Percentiles rank a stretch among this genome's conserved stretches.
phyloP scores from a whole-genome alignment of 2,329 filamentous ascomycete species.

The Monosporascus sp. region DNA sequence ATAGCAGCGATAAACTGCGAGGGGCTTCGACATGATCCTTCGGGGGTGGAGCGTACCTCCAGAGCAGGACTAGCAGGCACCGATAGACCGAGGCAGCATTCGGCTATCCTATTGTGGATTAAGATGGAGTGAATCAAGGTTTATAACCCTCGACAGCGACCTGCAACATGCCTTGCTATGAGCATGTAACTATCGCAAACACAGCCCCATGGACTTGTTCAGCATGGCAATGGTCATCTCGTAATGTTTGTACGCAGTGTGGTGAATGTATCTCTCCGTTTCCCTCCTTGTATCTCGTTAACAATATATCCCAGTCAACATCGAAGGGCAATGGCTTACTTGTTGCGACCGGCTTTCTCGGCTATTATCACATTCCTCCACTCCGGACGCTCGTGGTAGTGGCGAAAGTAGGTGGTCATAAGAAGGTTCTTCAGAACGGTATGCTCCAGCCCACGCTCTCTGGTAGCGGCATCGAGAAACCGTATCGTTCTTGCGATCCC shows the following conservation, averaged over 20 bases:
- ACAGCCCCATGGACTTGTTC: conserved; percentile 67
- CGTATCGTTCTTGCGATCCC: conserved; percentile 60
- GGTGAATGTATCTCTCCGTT: conserved; percentile 13
- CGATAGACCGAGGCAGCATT: no score
- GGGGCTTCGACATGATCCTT: no score
- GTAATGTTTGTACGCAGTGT: conserved; percentile 52
- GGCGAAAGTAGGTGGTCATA: conserved; percentile 38
- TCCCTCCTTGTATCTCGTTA: conserved; percentile 13
- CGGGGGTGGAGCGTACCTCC: no score
- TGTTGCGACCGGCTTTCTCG: conserved; percentile 13
- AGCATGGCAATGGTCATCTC: conserved; percentile 67
- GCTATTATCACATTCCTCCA: conserved; percentile 20
- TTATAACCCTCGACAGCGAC: no score
- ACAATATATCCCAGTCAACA: not conserved
- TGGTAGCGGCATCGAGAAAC: conserved; percentile 63
- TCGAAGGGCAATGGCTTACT: conserved; percentile 4
- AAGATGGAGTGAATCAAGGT: no score
- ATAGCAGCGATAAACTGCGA: no score
- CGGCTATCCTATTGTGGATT: no score
- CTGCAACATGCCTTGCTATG: not conserved
- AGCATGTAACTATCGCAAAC: conserved; percentile 39
- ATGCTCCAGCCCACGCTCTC: conserved; percentile 64
- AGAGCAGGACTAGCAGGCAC: no score
- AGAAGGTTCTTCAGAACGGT: conserved; percentile 65
- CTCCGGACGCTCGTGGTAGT: conserved; percentile 18